Percentiles rank a stretch among this genome's conserved stretches.
phyloP scores from a whole-genome alignment of 2,329 filamentous ascomycete genomes.

The Penicillium decumbens region DNA sequence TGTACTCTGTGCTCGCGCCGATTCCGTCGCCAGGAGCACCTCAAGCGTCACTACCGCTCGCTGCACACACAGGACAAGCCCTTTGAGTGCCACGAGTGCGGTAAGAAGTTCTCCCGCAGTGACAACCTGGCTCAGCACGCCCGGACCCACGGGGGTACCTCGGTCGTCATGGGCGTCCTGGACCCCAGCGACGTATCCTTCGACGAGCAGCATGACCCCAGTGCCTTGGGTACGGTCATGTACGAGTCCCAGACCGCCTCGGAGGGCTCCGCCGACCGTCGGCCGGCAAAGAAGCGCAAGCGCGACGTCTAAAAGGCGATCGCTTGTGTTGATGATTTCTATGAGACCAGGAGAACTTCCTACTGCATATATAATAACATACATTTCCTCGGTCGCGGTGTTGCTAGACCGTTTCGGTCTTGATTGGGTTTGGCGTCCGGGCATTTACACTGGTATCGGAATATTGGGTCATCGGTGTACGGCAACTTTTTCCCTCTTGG shows the following conservation, averaged over 20 bases:
- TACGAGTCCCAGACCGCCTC: slow-evolving; percentile 74
- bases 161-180: slow-evolving; percentile 84
- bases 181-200: slow-evolving; percentile 58
- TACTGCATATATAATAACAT: slow-evolving; percentile 31
- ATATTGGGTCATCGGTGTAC: slow-evolving; percentile 24
- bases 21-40: slow-evolving; percentile 95
- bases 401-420: slow-evolving; percentile 23
- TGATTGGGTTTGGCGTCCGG: slow-evolving; percentile 36
- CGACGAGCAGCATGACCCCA: slow-evolving; percentile 57
- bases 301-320: slow-evolving; percentile 54
- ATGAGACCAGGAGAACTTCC: slow-evolving; percentile 40
- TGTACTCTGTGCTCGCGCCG: slow-evolving; percentile 94
- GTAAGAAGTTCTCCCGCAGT: slow-evolving; percentile 97
- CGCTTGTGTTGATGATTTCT: slow-evolving; percentile 30
- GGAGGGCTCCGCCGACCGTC: slow-evolving; percentile 46
- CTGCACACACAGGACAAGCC: slow-evolving; percentile 98
- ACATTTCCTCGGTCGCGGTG: slow-evolving; percentile 25
- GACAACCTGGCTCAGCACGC: slow-evolving; percentile 97
- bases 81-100: slow-evolving; percentile 94
- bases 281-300: slow-evolving; percentile 72
- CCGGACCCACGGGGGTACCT: slow-evolving; percentile 83
- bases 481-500: slow-evolving; percentile 9
- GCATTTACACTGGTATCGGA: slow-evolving; percentile 27
- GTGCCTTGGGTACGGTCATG: slow-evolving; percentile 68
- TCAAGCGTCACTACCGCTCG: slow-evolving; percentile 97